Base-by-base conservation (phyloP, 192 early-diverging fungal genomes). In the Backusella morwellensis region DNA sequence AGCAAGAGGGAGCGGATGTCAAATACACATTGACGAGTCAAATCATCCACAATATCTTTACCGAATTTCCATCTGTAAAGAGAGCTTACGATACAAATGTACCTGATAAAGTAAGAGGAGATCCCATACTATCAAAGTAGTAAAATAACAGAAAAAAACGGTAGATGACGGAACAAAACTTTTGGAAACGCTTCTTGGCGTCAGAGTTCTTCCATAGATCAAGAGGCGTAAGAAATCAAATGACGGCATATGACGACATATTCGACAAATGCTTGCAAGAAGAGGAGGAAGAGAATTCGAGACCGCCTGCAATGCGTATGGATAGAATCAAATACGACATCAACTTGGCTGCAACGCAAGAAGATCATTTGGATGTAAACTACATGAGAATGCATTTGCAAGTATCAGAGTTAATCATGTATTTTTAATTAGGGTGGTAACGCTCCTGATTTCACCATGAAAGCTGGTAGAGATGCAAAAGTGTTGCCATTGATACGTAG, bases 21-120 rank as follows among this genome's bases (percentile, higher is more conserved):
- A 97, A 92, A 72, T 94, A 92, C 78, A 94, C 89, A 3, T 89
- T 98, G 66, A 96, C 93, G n/a, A 90, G 91, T n/a, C 94, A 96
- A 56, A 90, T 95, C 17, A 94, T 97, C 32, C 89, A 94, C 59
- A 91, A 91, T 40, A 97, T 99, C 17, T 97, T 97, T 75, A 90
- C 90, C 29, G 93, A 98, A 77, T 97, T 91, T 75, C 97, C 97
- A 15, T 88, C 92, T 26, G 95, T 97, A 5, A 92, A 93, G 73
- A 83, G 89, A 34, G 95, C 95, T 7, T 97, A 94, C 75, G 86
- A 93, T 50, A 89, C 87, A 1, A 90, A 92, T 83, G 96, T 97
- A 0, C 95, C 96, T 4, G 90, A 93, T 35, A 77, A 72, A 75
- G 44, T 70, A 77, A 77, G 38, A 11, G 8, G 8, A 32, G 2